Conservation (phyloP, 495 filamentous ascomycete species). For the Podospora australis region DNA sequence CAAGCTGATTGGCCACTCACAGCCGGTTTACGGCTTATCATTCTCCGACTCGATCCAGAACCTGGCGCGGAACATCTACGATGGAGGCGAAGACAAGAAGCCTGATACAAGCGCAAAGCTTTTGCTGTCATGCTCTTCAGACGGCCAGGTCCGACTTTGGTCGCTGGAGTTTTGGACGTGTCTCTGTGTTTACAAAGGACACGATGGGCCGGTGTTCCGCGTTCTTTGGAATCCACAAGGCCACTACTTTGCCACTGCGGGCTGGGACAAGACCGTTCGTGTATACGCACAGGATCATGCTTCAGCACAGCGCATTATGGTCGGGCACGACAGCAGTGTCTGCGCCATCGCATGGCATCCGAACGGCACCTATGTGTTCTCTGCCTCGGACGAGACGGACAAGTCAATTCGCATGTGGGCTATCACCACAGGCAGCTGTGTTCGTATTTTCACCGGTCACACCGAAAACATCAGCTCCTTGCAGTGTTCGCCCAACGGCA, state of each 20-base stretch:
- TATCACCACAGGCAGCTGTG: slow-evolving; percentile 73
- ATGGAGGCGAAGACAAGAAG: slow-evolving; percentile 36
- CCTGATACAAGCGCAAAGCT: slow-evolving; percentile 61
- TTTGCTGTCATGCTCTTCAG: slow-evolving; percentile 80
- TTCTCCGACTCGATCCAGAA: slow-evolving; percentile 73
- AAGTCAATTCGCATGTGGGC: slow-evolving; percentile 96
- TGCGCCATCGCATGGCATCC: slow-evolving; percentile 85
- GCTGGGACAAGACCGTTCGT: slow-evolving; percentile 81
- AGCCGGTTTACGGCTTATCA: slow-evolving; percentile 78
- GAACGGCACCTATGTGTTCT: slow-evolving; percentile 88
- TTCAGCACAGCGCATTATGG: slow-evolving; percentile 78
- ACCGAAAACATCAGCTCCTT: slow-evolving; percentile 75
- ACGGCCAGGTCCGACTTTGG: slow-evolving; percentile 86
- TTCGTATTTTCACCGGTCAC: slow-evolving; percentile 90
- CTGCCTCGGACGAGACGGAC: slow-evolving; percentile 69
- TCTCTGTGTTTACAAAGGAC: slow-evolving; percentile 86
- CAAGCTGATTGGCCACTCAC: slow-evolving; percentile 87
- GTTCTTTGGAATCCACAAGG: slow-evolving; percentile 88
- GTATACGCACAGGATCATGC: slow-evolving; percentile 89
- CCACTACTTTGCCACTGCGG: slow-evolving; percentile 87
- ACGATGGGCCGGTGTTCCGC: slow-evolving; percentile 82
- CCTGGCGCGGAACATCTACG: slow-evolving; percentile 36
- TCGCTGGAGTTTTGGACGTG: slow-evolving; percentile 83
- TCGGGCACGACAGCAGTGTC: slow-evolving; percentile 84
- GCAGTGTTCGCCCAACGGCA: slow-evolving; percentile 79